A percentile compares a stretch with the other conserved stretches of the same genome.
phyloP scores from a whole-genome alignment of 768 basidiomycete genomes.

The Lyophyllum atratum region DNA sequence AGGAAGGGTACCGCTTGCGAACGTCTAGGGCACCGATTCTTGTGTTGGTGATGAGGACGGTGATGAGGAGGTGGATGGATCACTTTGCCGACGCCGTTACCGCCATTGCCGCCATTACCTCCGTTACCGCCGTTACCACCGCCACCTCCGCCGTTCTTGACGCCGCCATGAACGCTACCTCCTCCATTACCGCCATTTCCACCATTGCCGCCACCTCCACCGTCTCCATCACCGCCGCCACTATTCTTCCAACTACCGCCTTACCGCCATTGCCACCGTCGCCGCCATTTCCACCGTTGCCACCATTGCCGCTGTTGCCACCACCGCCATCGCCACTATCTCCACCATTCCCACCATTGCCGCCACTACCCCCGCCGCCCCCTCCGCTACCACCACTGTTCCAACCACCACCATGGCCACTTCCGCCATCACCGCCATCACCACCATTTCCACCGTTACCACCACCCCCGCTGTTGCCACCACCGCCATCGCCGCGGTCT shows the following conservation, averaged over 20 bases:
- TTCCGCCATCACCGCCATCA: not conserved
- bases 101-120: not conserved
- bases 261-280: too few species aligned
- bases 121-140: not conserved
- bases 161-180: not conserved
- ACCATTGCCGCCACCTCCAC: not conserved
- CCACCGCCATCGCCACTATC: not conserved
- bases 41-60: not conserved
- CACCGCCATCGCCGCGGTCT: not conserved
- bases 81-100: not conserved
- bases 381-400: too few species aligned
- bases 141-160: not conserved
- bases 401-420: not conserved
- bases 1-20: conserved; percentile 1
- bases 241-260: too few species aligned
- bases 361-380: not conserved
- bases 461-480: not conserved
- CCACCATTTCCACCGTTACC: too few species aligned
- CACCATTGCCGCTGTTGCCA: not conserved
- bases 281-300: too few species aligned
- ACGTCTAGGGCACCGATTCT: not conserved
- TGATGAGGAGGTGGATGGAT: not conserved
- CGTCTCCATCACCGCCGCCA: too few species aligned
- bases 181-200: not conserved
- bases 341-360: not conserved